Percentiles rank a stretch among this genome's conserved stretches.
Evolutionary conservation across 2,329 filamentous ascomycete genomes (phyloP).

Genomic region (Fusarium sulawesiense): DNA sequence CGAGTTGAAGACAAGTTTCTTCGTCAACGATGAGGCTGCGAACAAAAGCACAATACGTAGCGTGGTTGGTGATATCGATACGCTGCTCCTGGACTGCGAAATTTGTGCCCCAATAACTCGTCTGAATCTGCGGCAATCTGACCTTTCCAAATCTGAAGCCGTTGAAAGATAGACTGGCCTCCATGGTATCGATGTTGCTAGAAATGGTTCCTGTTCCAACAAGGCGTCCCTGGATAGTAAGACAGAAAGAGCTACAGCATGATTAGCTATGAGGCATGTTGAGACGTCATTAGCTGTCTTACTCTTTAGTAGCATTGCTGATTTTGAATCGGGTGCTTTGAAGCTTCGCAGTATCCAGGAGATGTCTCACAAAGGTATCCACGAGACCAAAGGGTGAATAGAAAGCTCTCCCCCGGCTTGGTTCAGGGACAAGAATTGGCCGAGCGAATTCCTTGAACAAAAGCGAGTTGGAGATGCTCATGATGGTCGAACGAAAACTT

Average conservation of each 20-base stretch:
- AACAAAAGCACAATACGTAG: conserved; percentile 48
- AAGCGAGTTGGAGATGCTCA: conserved; percentile 42
- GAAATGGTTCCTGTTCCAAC: conserved; percentile 48
- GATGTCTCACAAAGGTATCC: conserved; percentile 46
- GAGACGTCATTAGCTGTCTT: conserved; percentile 3
- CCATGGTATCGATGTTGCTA: conserved; percentile 47
- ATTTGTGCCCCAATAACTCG: conserved; percentile 45
- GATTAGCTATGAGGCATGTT: not conserved
- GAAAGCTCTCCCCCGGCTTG: not conserved
- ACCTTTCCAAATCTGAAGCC: conserved; percentile 47
- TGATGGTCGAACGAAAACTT: conserved; percentile 4
- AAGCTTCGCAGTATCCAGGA: conserved; percentile 46
- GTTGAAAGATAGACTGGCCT: conserved; percentile 48
- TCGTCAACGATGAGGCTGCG: conserved; percentile 47
- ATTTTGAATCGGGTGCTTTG: conserved; percentile 49
- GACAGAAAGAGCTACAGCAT: conserved; percentile 45
- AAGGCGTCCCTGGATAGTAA: conserved; percentile 48
- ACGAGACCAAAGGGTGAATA: conserved; percentile 35
- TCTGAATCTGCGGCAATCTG: conserved; percentile 46
- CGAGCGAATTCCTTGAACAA: conserved; percentile 46
- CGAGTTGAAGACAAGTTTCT: conserved; percentile 45
- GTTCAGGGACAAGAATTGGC: conserved; percentile 28
- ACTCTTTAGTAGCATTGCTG: conserved; percentile 48
- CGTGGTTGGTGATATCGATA: conserved; percentile 47
- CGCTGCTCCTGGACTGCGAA: conserved; percentile 45